Evolutionary conservation across 2,329 filamentous ascomycete genomes (phyloP).

Genomic region (Rhinocladiella mackenziei): DNA sequence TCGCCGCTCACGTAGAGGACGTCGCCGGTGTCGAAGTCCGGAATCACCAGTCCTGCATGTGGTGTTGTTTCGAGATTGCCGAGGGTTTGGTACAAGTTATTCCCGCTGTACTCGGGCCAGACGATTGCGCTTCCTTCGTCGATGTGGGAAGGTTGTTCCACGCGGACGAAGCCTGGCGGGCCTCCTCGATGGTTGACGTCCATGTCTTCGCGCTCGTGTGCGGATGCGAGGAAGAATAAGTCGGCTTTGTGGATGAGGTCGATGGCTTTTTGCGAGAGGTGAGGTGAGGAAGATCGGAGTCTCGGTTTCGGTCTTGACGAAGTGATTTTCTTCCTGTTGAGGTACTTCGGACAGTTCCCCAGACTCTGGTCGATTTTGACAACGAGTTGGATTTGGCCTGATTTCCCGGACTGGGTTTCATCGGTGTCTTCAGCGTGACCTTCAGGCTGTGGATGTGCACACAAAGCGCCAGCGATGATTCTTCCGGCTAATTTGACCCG

Average conservation of each 20-base stretch:
- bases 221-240: conserved; percentile 72
- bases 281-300: conserved; percentile 46
- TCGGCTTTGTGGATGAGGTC: conserved; percentile 62
- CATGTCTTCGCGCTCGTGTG: conserved; percentile 62
- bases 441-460: conserved; percentile 31
- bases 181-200: conserved; percentile 81
- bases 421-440: conserved; percentile 25
- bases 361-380: conserved; percentile 67
- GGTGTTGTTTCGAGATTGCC: conserved; percentile 70
- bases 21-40: conserved; percentile 68
- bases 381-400: conserved; percentile 54
- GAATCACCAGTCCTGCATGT: conserved; percentile 64
- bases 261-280: conserved; percentile 53
- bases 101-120: conserved; percentile 83
- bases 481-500: conserved; percentile 70
- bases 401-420: conserved; percentile 18
- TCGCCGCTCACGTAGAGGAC: conserved; percentile 70
- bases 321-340: conserved; percentile 67
- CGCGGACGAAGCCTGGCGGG: conserved; percentile 66
- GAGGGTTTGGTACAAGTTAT: conserved; percentile 76
- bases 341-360: conserved; percentile 61
- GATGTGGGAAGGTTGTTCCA: conserved; percentile 46
- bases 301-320: conserved; percentile 52
- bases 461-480: conserved; percentile 61
- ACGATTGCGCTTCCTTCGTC: conserved; percentile 56